phyloP scores from a whole-genome alignment of 495 filamentous ascomycete species.

The Hypoxylon subgilvum region DNA sequence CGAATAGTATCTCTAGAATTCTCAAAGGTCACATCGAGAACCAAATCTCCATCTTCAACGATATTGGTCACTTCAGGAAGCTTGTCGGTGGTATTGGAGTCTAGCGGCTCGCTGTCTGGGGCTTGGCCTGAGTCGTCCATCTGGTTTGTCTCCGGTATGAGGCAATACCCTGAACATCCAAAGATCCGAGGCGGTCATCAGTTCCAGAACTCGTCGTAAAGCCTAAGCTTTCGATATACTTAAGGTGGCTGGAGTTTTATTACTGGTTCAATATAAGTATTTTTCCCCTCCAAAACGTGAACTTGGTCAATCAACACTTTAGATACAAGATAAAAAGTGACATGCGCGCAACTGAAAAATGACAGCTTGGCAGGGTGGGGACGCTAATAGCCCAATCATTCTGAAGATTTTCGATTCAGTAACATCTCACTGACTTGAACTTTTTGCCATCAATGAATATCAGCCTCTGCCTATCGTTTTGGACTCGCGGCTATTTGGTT shows the following conservation, averaged over 20 bases:
- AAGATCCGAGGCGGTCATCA: constrained; percentile 40
- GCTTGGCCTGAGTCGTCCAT: constrained; percentile 36
- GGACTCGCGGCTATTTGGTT: no score
- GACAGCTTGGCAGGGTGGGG: constrained; percentile 27
- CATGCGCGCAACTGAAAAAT: constrained; percentile 5
- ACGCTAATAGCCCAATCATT: constrained; percentile 8
- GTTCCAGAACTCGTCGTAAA: constrained; percentile 22
- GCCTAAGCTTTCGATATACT: background rate
- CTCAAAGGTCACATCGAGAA: constrained; percentile 61
- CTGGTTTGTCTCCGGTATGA: constrained; percentile 44
- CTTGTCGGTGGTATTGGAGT: constrained; percentile 8
- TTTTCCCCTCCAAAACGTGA: no score
- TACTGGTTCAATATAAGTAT: no score
- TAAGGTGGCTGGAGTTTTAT: no score
- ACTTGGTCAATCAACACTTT: no score
- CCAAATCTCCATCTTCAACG: constrained; percentile 58
- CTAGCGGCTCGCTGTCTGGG: constrained; percentile 25
- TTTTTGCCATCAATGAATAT: no score
- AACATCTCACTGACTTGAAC: no score
- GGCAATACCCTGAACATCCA: constrained; percentile 40
- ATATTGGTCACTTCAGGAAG: constrained; percentile 50
- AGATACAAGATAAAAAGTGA: no score
- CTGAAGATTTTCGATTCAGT: constrained; percentile 8
- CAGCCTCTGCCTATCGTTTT: no score
- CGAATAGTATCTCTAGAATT: constrained; percentile 54